phyloP scores from a whole-genome alignment of 1,284 basidiomycete genomes.

The Veloboletus limbatus region DNA sequence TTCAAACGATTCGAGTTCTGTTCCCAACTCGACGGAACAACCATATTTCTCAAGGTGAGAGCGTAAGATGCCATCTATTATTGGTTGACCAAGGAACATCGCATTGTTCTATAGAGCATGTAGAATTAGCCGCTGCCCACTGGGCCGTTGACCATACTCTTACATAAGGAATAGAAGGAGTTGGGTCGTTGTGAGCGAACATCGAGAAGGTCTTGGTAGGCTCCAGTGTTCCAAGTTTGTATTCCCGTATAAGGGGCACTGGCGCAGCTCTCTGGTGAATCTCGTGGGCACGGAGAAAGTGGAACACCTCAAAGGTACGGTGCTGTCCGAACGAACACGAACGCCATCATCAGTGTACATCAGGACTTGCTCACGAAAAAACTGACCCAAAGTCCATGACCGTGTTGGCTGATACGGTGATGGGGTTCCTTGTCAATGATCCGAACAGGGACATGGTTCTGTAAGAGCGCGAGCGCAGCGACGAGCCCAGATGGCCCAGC shows the following conservation, averaged over 20 bases:
- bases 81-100: conserved; percentile 33
- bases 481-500: conserved; percentile 50
- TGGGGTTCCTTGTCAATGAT: conserved; percentile 35
- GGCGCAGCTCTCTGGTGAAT: conserved; percentile 7
- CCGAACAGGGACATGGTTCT: conserved; percentile 40
- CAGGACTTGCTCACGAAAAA: too few species aligned
- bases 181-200: conserved; percentile 12
- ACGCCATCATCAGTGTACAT: not conserved
- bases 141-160: not conserved
- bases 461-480: conserved; percentile 44
- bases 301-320: conserved; percentile 6
- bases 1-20: conserved; percentile 34
- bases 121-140: not conserved
- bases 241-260: conserved; percentile 8
- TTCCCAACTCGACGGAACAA: conserved; percentile 33
- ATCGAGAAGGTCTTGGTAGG: conserved; percentile 9
- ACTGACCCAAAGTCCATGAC: conserved; percentile 29
- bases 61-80: conserved; percentile 33
- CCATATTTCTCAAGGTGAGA: conserved; percentile 28
- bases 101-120: conserved; percentile 7
- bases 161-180: conserved; percentile 29
- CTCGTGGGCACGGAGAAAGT: conserved; percentile 25
- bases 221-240: conserved; percentile 20
- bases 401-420: conserved; percentile 26
- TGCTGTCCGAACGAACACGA: not conserved